Evolutionary conservation across 257 asterid genomes (phyloP).

Genomic region (Linderniella brevidens): DNA sequence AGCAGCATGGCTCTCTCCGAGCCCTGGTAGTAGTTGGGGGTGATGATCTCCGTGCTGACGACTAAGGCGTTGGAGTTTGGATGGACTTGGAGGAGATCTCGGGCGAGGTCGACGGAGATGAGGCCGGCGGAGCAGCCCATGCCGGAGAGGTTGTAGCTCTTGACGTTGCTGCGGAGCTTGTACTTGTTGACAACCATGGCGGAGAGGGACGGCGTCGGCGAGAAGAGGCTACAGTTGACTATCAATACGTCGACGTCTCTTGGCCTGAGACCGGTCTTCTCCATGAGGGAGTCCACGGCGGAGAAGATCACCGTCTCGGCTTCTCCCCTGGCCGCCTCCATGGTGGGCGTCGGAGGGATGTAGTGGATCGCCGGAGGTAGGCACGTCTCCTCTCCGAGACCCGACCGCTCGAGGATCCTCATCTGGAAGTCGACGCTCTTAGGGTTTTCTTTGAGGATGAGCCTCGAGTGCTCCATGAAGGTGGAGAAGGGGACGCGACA

Average conservation of each 20-base stretch:
- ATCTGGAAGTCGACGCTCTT: slow-evolving; percentile 73
- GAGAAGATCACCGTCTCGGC: slow-evolving; percentile 64
- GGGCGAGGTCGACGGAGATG: slow-evolving; percentile 55
- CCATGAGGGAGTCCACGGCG: slow-evolving; percentile 40
- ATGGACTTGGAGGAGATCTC: slow-evolving; percentile 58
- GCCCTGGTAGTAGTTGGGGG: slow-evolving; percentile 73
- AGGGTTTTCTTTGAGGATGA: slow-evolving; percentile 52
- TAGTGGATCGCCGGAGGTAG: slow-evolving; percentile 63
- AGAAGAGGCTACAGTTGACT: slow-evolving; percentile 68
- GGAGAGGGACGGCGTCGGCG: slow-evolving; percentile 75
- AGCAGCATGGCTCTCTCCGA: slow-evolving; percentile 84
- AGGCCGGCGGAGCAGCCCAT: slow-evolving; percentile 91
- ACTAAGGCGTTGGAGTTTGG: slow-evolving; percentile 56
- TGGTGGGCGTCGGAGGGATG: slow-evolving; percentile 70
- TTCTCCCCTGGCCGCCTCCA: slow-evolving; percentile 60
- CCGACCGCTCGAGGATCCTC: slow-evolving; percentile 73
- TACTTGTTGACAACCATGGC: slow-evolving; percentile 75
- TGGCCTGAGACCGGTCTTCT: slow-evolving; percentile 38
- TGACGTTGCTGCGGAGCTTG: slow-evolving; percentile 53
- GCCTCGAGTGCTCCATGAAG: slow-evolving; percentile 11
- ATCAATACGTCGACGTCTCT: slow-evolving; percentile 61
- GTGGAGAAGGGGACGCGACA: slow-evolving; percentile 6
- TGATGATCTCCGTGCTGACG: slow-evolving; percentile 60
- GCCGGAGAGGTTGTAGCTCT: slow-evolving; percentile 63
- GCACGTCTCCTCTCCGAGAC: slow-evolving; percentile 81